These are phyloP conservation scores for Colletotrichum sansevieriae DNA, from an alignment of 2,329 filamentous ascomycete genomes.

Conservation along the genomic window DNA sequence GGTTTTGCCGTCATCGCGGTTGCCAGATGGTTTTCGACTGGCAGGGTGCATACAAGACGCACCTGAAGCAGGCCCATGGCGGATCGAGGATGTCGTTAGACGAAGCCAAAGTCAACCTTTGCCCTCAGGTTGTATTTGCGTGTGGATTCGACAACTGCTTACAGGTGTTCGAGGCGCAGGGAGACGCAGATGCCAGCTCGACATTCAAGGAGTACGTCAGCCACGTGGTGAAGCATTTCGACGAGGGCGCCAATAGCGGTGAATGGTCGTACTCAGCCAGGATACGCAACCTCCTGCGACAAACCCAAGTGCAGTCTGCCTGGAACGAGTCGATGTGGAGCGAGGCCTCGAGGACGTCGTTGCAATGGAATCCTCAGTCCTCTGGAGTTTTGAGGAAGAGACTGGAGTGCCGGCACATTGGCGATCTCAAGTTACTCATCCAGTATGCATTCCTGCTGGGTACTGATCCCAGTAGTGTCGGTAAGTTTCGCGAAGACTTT, in stretches of 20 bases:
- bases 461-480: slow-evolving; percentile 48
- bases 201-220: slow-evolving; percentile 60
- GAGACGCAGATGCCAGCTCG: slow-evolving; percentile 54
- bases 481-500: slow-evolving; percentile 51
- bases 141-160: slow-evolving; percentile 61
- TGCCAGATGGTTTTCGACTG: slow-evolving; percentile 62
- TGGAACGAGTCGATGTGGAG: slow-evolving; percentile 55
- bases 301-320: slow-evolving; percentile 52
- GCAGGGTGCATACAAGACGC: slow-evolving; percentile 61
- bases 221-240: slow-evolving; percentile 62
- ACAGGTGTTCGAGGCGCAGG: slow-evolving; percentile 58
- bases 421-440: slow-evolving; percentile 54
- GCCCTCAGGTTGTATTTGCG: slow-evolving; percentile 62
- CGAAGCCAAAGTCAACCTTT: slow-evolving; percentile 58
- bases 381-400: slow-evolving; percentile 58
- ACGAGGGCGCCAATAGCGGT: slow-evolving; percentile 55
- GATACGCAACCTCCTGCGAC: slow-evolving; percentile 60
- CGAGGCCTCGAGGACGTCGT: slow-evolving; percentile 50
- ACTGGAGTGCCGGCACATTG: slow-evolving; percentile 60
- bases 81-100: slow-evolving; percentile 57
- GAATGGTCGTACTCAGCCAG: slow-evolving; percentile 60
- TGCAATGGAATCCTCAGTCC: slow-evolving; percentile 58
- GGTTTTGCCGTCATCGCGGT: slow-evolving; percentile 59
- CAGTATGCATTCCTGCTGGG: slow-evolving; percentile 56
- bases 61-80: slow-evolving; percentile 59